A percentile compares a stretch with the other conserved stretches of the same genome.
Conservation (phyloP, 1,284 basidiomycete species). For the Trichosporon sp. region DNA sequence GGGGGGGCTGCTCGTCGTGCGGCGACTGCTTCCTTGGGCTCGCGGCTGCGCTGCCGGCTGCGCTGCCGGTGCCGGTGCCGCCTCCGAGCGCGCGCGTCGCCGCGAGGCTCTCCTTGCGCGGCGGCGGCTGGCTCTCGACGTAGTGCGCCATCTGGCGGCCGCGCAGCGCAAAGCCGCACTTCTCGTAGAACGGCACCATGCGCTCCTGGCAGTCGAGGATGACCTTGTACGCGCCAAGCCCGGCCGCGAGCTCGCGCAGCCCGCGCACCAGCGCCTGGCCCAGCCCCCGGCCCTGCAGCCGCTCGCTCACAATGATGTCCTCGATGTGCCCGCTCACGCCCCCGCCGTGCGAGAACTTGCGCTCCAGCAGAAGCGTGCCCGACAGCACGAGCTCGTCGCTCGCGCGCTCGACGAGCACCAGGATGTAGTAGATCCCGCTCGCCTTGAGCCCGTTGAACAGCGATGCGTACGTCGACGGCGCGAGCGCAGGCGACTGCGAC, state of each 20-base stretch:
- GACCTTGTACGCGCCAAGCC: conserved; percentile 82
- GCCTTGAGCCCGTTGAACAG: conserved; percentile 58
- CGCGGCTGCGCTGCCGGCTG: no score
- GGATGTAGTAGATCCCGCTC: conserved; percentile 69
- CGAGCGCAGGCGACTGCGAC: conserved; percentile 70
- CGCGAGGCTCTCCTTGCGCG: not conserved
- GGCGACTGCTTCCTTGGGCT: not conserved
- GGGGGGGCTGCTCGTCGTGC: conserved; percentile 8
- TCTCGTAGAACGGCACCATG: conserved; percentile 92
- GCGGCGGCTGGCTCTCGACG: not conserved
- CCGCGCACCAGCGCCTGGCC: conserved; percentile 80
- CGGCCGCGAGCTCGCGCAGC: conserved; percentile 71
- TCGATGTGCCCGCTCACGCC: conserved; percentile 91
- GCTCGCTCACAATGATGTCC: conserved; percentile 90
- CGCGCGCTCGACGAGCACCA: conserved; percentile 73
- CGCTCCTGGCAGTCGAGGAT: conserved; percentile 88
- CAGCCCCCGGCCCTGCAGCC: conserved; percentile 78
- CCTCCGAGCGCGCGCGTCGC: not conserved
- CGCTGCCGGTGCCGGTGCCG: no score
- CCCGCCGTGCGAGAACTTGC: conserved; percentile 81
- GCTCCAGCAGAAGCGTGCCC: conserved; percentile 81
- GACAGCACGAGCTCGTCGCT: conserved; percentile 78
- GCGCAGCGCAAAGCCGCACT: conserved; percentile 63
- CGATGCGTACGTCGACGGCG: conserved; percentile 62
- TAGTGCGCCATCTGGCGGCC: conserved; percentile 38